phyloP scores from a whole-genome alignment of 2,329 filamentous ascomycete species.

The Penicillium sp. region DNA sequence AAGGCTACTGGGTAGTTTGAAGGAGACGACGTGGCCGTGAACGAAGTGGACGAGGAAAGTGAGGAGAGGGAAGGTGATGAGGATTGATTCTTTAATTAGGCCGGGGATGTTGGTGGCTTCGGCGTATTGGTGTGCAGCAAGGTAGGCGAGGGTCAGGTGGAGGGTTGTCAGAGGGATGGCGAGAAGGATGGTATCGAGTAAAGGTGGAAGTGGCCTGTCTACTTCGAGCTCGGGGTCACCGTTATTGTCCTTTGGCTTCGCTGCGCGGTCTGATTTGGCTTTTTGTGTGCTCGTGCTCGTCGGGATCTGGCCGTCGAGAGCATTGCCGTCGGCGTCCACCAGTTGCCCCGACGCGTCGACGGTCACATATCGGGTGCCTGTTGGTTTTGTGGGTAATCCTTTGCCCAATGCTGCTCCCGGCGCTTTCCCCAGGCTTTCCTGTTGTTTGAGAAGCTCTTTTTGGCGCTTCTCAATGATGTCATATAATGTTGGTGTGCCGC shows the following conservation, averaged over 20 bases:
- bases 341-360: conserved; percentile 31
- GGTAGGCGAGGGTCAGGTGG: conserved; percentile 48
- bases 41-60: conserved; percentile 47
- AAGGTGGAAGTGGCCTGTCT: conserved; percentile 34
- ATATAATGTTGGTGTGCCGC: conserved; percentile 42
- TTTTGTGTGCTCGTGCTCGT: conserved; percentile 7
- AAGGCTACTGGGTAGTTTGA: conserved; percentile 17
- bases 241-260: background rate
- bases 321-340: conserved; percentile 19
- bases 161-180: conserved; percentile 45
- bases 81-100: conserved; percentile 39
- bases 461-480: conserved; percentile 50
- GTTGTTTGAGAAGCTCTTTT: conserved; percentile 29
- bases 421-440: conserved; percentile 2
- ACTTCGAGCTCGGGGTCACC: conserved; percentile 15
- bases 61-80: conserved; percentile 45
- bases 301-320: conserved; percentile 16
- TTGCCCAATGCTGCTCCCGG: background rate
- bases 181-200: conserved; percentile 48
- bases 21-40: conserved; percentile 47
- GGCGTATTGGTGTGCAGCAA: conserved; percentile 51
- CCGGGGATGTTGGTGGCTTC: conserved; percentile 36
- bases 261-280: background rate
- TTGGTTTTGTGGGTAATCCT: conserved; percentile 10
- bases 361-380: conserved; percentile 36